Evolutionary conservation across 768 basidiomycete genomes (phyloP), one percentile per base, ranked within the genome.

Genomic region (Boletus sp.): DNA sequence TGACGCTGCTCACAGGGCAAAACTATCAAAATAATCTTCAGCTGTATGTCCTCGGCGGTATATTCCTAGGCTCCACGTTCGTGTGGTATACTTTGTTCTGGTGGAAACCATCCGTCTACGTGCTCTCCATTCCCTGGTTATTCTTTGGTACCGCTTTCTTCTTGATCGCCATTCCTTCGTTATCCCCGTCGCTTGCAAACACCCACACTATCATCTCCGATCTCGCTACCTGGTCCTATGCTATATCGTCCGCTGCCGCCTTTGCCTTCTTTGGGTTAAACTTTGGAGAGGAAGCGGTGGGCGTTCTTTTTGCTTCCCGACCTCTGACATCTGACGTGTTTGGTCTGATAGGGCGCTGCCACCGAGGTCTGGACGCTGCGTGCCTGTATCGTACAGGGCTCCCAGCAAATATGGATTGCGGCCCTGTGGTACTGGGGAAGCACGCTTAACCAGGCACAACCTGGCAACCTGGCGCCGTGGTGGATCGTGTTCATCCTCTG

Each of bases 341-440:
- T 25, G 19, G 35, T 40, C 33, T 21, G 30, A 38, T 63, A 90
- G 83, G 93, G 94, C 64, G 93, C 94, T 51, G 92, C 94, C 1
- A 95, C 94, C 7, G 94, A 97, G 70, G 85, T 95, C 15, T 97
- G 94, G 94, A 89, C 87, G 30, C 68, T 93, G 55, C 83, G 94
- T 32, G 94, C 94, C 13, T 95, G 93, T 68, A 75, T 95, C 57
- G 94, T 97, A 0, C 94, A 97, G 72, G 94, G 94, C 38, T 88
- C 93, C 10, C 94, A 97, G 62, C 94, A 96, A 72, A 83, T 97
- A 37, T 97, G 94, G 94, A 88, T 96, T 14, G 90, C 94, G 4
- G 94, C 89, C 8, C 74, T 97, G 35, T 97, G 94, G 94, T 97
- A 91, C 65, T 97, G 94, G 94, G 94, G 94, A 60, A 83, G 87